phyloP scores from a whole-genome alignment of 2,329 filamentous ascomycete species.

The Paecilomyces sp. region DNA sequence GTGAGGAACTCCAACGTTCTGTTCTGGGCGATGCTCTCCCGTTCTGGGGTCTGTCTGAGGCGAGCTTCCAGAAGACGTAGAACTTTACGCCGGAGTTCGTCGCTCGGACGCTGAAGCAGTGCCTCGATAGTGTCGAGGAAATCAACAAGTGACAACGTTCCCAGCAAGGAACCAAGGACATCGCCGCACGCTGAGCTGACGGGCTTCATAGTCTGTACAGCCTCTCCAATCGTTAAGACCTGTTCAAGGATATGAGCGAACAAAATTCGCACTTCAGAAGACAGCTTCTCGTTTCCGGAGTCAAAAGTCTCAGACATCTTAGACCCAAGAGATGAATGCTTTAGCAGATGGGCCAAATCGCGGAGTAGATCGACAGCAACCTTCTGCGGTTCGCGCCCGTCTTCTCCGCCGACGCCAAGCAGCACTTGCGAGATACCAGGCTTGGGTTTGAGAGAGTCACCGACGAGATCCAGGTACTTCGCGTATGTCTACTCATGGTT shows the following conservation, averaged over 20 bases:
- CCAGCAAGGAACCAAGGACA: constrained; percentile 71
- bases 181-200: constrained; percentile 49
- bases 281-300: constrained; percentile 44
- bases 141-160: constrained; percentile 76
- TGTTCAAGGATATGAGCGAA: constrained; percentile 63
- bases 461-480: constrained; percentile 67
- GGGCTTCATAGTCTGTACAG: constrained; percentile 26
- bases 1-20: constrained; percentile 73
- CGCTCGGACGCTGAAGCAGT: constrained; percentile 67
- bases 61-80: constrained; percentile 74
- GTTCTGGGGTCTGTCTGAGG: constrained; percentile 64
- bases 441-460: constrained; percentile 68
- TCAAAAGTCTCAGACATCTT: constrained; percentile 32
- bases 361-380: constrained; percentile 36
- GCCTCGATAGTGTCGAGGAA: constrained; percentile 84
- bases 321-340: constrained; percentile 33
- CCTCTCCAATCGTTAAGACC: constrained; percentile 58
- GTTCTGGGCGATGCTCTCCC: constrained; percentile 59
- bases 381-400: constrained; percentile 41
- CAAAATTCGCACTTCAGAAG: constrained; percentile 59
- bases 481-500: constrained; percentile 54
- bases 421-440: constrained; percentile 66
- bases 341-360: constrained; percentile 31
- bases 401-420: constrained; percentile 51
- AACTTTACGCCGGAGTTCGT: constrained; percentile 70